phyloP scores from a whole-genome alignment of 208 protist species.

The Crithidia expoeki region DNA sequence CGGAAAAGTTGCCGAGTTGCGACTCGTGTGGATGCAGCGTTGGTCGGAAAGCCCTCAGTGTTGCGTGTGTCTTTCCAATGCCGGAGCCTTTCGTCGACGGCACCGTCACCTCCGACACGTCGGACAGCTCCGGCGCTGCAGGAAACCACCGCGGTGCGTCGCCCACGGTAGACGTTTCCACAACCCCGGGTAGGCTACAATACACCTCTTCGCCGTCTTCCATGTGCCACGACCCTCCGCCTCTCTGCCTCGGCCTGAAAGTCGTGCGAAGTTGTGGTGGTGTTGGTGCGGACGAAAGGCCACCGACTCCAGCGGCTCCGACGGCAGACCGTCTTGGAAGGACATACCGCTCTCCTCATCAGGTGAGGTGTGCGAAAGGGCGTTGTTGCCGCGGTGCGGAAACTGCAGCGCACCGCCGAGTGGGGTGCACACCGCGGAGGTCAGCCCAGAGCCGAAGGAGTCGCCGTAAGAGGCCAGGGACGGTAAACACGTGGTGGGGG shows the following conservation, averaged over 20 bases:
- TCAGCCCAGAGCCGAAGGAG: constrained; percentile 2
- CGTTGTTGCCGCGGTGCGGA: constrained; percentile 8
- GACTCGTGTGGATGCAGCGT: too few species aligned
- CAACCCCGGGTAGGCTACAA: not conserved
- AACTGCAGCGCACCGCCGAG: constrained; percentile 13
- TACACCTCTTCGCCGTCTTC: not conserved
- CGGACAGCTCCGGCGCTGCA: constrained; percentile 4
- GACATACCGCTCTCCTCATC: not conserved
- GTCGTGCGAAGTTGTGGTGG: not conserved
- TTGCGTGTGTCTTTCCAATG: too few species aligned
- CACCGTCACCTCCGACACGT: constrained; percentile 11
- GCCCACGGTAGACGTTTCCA: constrained; percentile 2
- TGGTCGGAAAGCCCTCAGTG: too few species aligned
- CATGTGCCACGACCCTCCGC: too few species aligned
- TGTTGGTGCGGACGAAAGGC: too few species aligned
- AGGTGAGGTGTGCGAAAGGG: not conserved
- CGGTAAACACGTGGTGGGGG: not conserved
- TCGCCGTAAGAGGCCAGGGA: constrained; percentile 9
- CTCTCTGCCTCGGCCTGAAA: not conserved
- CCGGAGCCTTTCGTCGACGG: not conserved
- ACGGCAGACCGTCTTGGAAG: not conserved
- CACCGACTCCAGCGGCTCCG: not conserved
- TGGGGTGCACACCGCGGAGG: constrained; percentile 7
- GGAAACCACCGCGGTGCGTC: constrained; percentile 16
- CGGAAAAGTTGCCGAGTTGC: too few species aligned